Conservation (phyloP, 305 asterid species). For the Fraxinus xanthoxyloides region DNA sequence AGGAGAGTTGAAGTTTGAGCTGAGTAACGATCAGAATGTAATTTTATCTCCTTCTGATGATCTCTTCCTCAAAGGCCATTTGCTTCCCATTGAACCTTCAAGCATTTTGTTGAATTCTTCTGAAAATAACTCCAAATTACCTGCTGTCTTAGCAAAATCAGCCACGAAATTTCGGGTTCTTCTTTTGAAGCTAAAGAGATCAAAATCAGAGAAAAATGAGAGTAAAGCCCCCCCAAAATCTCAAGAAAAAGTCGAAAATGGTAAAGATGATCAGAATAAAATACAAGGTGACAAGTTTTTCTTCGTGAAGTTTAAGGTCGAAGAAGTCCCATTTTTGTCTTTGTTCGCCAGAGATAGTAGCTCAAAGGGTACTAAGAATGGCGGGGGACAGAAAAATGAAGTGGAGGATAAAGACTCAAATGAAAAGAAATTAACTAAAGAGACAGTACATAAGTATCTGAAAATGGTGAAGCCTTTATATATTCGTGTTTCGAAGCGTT, state of each 20-base stretch:
- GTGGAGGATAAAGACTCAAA: slow-evolving; percentile 13
- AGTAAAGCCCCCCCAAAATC: slow-evolving; percentile 14
- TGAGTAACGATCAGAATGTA: slow-evolving; percentile 32
- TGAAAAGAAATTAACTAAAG: slow-evolving; percentile 48
- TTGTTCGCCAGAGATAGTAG: slow-evolving; percentile 54
- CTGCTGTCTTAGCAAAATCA: slow-evolving; percentile 54
- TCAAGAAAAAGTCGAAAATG: not conserved
- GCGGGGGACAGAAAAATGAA: slow-evolving; percentile 7
- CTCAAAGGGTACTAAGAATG: slow-evolving; percentile 30
- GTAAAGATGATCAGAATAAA: slow-evolving; percentile 21
- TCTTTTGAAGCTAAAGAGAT: slow-evolving; percentile 67
- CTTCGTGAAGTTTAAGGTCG: slow-evolving; percentile 58
- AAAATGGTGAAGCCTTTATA: slow-evolving; percentile 78
- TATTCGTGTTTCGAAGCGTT: slow-evolving; percentile 70
- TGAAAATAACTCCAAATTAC: slow-evolving; percentile 53
- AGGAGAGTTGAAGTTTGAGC: slow-evolving; percentile 39
- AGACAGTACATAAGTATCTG: slow-evolving; percentile 65
- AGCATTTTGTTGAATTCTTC: slow-evolving; percentile 32
- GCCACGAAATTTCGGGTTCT: slow-evolving; percentile 75
- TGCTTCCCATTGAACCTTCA: slow-evolving; percentile 55
- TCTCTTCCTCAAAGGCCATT: slow-evolving; percentile 48
- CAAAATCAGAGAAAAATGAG: slow-evolving; percentile 34
- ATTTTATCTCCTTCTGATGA: slow-evolving; percentile 51
- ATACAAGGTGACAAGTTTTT: slow-evolving; percentile 45
- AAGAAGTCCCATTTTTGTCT: slow-evolving; percentile 53